Conservation (phyloP, 106 monocot genomes). For the Phalaenopsis equestris region DNA sequence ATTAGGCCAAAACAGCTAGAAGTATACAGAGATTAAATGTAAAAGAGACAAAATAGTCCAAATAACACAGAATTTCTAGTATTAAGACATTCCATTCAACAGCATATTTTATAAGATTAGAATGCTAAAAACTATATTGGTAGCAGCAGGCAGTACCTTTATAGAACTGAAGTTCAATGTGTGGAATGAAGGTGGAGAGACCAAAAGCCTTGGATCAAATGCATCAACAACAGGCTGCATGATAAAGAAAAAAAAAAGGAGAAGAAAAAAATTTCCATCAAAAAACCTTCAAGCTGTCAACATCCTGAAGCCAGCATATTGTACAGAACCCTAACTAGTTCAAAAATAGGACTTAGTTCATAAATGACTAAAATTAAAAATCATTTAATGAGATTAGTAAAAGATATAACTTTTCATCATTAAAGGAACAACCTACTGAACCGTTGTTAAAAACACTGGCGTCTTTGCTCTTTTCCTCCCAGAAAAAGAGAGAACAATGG, state of each 20-base stretch:
- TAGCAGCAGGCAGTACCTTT: conserved; percentile 36
- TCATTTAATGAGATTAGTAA: too few species aligned
- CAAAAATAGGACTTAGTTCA: too few species aligned
- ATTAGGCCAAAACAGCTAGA: background rate
- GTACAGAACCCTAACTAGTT: background rate
- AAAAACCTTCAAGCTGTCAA: background rate
- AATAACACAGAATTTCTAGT: too few species aligned
- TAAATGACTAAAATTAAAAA: too few species aligned
- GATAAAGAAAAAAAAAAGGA: conserved; percentile 9
- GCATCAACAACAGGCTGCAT: conserved; percentile 99
- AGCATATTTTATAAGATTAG: background rate
- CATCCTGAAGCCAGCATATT: background rate
- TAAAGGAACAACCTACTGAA: too few species aligned
- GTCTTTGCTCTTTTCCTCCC: too few species aligned
- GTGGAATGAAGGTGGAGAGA: conserved; percentile 72
- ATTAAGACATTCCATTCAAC: background rate
- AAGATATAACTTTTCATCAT: too few species aligned
- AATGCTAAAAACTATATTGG: background rate
- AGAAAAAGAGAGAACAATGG: too few species aligned
- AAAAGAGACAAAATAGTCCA: background rate
- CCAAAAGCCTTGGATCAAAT: conserved; percentile 89
- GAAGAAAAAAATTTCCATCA: background rate
- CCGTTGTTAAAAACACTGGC: too few species aligned
- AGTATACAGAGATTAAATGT: background rate
- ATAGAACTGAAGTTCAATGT: conserved; percentile 75